Evolutionary conservation across 805 yeast species (phyloP), one percentile per base, ranked within the genome.

Genomic region (Nakazawaea pomicola): DNA sequence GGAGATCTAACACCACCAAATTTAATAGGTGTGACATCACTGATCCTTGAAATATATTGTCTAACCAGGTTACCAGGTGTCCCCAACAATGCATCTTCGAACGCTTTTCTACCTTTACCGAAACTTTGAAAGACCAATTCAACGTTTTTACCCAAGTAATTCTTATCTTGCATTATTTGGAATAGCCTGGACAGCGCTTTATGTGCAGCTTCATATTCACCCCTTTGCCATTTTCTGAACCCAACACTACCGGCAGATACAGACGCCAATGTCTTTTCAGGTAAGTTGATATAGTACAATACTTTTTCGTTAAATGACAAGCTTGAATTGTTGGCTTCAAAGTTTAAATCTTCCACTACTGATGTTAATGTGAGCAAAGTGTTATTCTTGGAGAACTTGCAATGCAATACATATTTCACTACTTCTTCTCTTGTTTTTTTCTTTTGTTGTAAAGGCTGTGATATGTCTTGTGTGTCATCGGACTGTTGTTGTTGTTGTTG

Each of bases 1-100:
- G 91, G 95, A 16, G 95, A 72, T 54, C 93, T 78, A 35, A 76
- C 82, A 70, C 98, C 98, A 70, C 99, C 99, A 55, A 87, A 87
- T 62, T 85, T 83, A 68, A 91, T 72, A 44, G 76, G 76, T 5
- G 99, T 88, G 49, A 74, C 71, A 55, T 91, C 98, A 36, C 83
- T 73, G 24, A 91, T 65, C 53, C 89, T 77, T 25, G 74, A 72
- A 29, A 93, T 74, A 41, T 74, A 68, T n/a, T 73, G 71, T 56
- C 87, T 75, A 29, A 93, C 68, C 24, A 68, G 62, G 31, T 71
- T 63, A 40, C 97, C 97, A 67, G 91, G 98, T 57, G 84, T 85
- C 52, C 97, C 96, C 53, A 77, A 77, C 49, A 91, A 72, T 2
- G 95, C 95, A 40, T 80, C 81, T 42, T 79, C 65, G 50, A 93